Conservation (phyloP, 225 moss, liverwort and hornwort genomes). For the Sphagnum tenellum region DNA sequence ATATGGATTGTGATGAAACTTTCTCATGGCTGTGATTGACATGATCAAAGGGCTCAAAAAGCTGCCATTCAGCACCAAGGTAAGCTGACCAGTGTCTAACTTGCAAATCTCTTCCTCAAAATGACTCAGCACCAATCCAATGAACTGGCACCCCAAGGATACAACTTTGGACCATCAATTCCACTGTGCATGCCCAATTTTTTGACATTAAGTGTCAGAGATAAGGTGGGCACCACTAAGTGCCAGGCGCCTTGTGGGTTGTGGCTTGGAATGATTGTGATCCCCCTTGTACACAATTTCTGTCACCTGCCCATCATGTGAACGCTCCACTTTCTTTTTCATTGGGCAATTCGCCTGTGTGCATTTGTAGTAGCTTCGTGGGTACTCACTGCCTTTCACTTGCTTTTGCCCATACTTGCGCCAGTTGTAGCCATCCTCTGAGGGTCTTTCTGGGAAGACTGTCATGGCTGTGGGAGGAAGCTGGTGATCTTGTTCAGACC, state of each 20-base stretch:
- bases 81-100: too few relatives aligned
- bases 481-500: slow-evolving; percentile 45
- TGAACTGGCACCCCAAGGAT: not conserved
- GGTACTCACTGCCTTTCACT: slow-evolving; percentile 96
- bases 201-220: slow-evolving; percentile 36
- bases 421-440: slow-evolving; percentile 99
- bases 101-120: slow-evolving; percentile 22
- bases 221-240: slow-evolving; percentile 75
- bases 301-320: slow-evolving; percentile 96
- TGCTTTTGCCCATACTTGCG: slow-evolving; percentile 99
- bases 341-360: slow-evolving; percentile 83
- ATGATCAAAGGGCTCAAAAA: too few relatives aligned
- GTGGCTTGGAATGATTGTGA: slow-evolving; percentile 94
- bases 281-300: slow-evolving; percentile 98
- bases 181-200: not conserved
- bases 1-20: too few relatives aligned
- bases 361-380: slow-evolving; percentile 97
- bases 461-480: slow-evolving; percentile 28
- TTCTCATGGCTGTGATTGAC: too few relatives aligned
- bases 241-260: slow-evolving; percentile 76
- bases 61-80: too few relatives aligned
- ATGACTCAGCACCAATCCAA: slow-evolving; percentile 4
- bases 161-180: not conserved
- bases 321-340: slow-evolving; percentile 99
- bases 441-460: slow-evolving; percentile 65